Conservation (phyloP, 2,329 filamentous ascomycete species). For the Sarocladiaceae sp. region DNA sequence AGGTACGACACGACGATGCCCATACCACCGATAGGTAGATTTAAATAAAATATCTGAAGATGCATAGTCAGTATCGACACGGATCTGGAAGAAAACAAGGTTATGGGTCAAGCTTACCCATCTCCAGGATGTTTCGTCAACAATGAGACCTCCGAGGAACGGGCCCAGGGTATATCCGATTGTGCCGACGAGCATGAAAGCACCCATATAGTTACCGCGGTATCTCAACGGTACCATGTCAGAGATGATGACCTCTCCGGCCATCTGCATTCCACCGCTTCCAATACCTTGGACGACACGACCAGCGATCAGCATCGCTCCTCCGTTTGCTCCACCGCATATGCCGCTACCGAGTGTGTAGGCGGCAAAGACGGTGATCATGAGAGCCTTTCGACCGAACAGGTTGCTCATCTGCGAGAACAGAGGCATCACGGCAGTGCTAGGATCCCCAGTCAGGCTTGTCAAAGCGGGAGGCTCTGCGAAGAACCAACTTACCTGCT, state of each 20-base stretch:
- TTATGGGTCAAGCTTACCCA: conserved; percentile 5
- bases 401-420: conserved; percentile 20
- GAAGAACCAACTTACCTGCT: neutral
- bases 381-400: conserved; percentile 18
- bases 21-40: conserved; percentile 22
- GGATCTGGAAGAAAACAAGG: neutral
- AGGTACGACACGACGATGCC: conserved; percentile 15
- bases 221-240: conserved; percentile 45
- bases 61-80: neutral
- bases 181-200: conserved; percentile 24
- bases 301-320: conserved; percentile 36
- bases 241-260: conserved; percentile 25
- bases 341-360: conserved; percentile 22
- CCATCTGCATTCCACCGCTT: conserved; percentile 22
- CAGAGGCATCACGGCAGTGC: conserved; percentile 12
- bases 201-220: conserved; percentile 34
- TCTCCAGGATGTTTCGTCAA: conserved; percentile 7
- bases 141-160: conserved; percentile 8
- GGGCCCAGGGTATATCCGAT: conserved; percentile 24
- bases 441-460: neutral
- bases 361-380: conserved; percentile 10
- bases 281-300: conserved; percentile 36
- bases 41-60: conserved; percentile 29
- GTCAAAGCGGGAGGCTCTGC: too few relatives aligned
- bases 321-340: conserved; percentile 31